Conservation (phyloP, 2,329 filamentous ascomycete species). For the Ophiostoma sp. region DNA sequence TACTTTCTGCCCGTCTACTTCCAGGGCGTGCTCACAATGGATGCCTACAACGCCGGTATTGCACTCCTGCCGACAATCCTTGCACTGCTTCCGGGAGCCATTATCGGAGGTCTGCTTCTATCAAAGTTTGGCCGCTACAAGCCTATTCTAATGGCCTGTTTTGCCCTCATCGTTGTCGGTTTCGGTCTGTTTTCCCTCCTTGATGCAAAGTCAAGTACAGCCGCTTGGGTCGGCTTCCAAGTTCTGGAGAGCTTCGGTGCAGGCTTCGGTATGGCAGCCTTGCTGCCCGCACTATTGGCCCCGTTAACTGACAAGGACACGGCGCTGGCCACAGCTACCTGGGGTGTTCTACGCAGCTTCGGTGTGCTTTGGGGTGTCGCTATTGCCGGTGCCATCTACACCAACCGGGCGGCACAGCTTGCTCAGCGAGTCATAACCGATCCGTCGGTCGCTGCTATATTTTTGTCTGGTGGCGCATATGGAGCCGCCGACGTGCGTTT, state of each 20-base stretch:
- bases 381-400: not conserved
- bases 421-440: not conserved
- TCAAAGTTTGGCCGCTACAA: slow-evolving; percentile 1
- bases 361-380: not conserved
- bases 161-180: not conserved
- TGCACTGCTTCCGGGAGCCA: not conserved
- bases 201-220: not conserved
- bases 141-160: not conserved
- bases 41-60: slow-evolving; percentile 38
- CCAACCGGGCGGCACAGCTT: not conserved
- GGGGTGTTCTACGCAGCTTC: not conserved
- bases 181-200: not conserved
- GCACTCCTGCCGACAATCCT: slow-evolving; percentile 35
- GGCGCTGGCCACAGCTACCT: not conserved
- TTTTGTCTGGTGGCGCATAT: not conserved
- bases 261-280: not conserved
- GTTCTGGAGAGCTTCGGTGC: not conserved
- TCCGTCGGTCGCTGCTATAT: not conserved
- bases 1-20: slow-evolving; percentile 51
- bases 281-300: not conserved
- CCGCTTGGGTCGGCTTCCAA: slow-evolving; percentile 5
- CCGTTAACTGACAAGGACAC: slow-evolving; percentile 3
- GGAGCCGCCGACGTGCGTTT: not conserved
- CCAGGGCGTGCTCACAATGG: slow-evolving; percentile 41
- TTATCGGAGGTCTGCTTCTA: not conserved